A percentile compares a stretch with the other conserved stretches of the same genome.
These are phyloP conservation scores for Crinitomyces ghanaensis DNA, from an alignment of 805 yeast genomes.

Conservation along the genomic window DNA sequence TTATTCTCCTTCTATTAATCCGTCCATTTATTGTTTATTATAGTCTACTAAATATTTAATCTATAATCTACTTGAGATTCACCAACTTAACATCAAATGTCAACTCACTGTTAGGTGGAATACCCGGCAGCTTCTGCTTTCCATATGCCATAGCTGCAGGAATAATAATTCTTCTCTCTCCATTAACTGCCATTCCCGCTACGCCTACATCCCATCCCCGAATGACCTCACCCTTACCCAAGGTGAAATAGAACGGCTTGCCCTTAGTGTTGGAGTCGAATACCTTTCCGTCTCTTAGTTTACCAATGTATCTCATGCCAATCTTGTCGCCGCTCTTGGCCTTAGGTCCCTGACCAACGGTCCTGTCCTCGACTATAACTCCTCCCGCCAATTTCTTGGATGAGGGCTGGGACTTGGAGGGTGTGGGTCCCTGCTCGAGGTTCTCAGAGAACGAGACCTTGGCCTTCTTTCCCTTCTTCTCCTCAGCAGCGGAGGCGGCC, in stretches of 20 bases:
- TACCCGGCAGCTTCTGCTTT: conserved; percentile 85
- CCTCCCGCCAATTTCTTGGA: conserved; percentile 84
- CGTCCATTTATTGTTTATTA: too few species aligned
- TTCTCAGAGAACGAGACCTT: conserved; percentile 83
- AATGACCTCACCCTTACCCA: conserved; percentile 97
- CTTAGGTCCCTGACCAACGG: conserved; percentile 72
- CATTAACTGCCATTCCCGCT: conserved; percentile 97
- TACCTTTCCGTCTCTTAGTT: conserved; percentile 89
- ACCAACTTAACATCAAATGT: conserved; percentile 94
- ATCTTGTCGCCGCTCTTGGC: conserved; percentile 86
- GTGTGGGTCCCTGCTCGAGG: conserved; percentile 89
- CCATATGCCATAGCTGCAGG: conserved; percentile 98
- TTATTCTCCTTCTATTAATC: too few species aligned
- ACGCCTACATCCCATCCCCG: conserved; percentile 99
- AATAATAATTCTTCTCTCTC: conserved; percentile 94
- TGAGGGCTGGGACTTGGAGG: conserved; percentile 29
- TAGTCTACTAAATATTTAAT: too few species aligned
- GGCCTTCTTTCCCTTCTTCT: conserved; percentile 25
- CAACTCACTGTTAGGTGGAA: conserved; percentile 94
- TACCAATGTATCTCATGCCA: conserved; percentile 96
- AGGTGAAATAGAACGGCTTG: conserved; percentile 81
- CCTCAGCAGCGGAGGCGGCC: conserved; percentile 21
- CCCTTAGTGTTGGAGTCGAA: conserved; percentile 97
- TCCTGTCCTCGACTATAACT: conserved; percentile 85
- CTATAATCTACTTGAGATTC: conserved; percentile 58